phyloP scores from a whole-genome alignment of 306 rosid genomes.

The Calophaca sinica region DNA sequence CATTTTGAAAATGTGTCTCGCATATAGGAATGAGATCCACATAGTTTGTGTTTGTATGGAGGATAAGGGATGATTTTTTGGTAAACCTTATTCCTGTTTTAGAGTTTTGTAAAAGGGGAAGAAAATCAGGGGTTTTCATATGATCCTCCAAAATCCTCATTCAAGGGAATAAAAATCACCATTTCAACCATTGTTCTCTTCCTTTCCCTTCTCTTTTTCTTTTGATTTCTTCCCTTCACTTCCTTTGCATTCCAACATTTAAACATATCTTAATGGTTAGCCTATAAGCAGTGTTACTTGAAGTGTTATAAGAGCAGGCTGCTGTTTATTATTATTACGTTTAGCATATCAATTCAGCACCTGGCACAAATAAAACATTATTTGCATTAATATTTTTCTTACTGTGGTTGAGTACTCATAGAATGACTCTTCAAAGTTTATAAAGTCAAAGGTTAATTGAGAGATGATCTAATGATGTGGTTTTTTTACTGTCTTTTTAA shows the following conservation, averaged over 20 bases:
- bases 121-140: no score
- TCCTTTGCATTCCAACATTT: background rate
- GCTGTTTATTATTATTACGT: constrained; percentile 1
- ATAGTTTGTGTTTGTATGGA: no score
- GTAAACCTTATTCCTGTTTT: no score
- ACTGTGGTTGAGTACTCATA: background rate
- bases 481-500: constrained; percentile 10
- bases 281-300: background rate
- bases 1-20: background rate
- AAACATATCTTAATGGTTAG: constrained; percentile 13
- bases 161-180: no score
- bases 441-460: background rate
- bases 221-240: constrained; percentile 1
- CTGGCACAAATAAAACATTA: background rate
- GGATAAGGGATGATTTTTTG: no score
- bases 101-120: no score
- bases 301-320: constrained; percentile 4
- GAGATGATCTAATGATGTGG: background rate
- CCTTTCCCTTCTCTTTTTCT: background rate
- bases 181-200: background rate
- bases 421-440: constrained; percentile 10
- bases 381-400: background rate
- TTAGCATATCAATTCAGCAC: background rate
- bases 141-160: no score
- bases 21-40: background rate